These are phyloP conservation scores for Leucocoprinus leucothites DNA, from an alignment of 768 basidiomycete genomes.

Conservation along the genomic window DNA sequence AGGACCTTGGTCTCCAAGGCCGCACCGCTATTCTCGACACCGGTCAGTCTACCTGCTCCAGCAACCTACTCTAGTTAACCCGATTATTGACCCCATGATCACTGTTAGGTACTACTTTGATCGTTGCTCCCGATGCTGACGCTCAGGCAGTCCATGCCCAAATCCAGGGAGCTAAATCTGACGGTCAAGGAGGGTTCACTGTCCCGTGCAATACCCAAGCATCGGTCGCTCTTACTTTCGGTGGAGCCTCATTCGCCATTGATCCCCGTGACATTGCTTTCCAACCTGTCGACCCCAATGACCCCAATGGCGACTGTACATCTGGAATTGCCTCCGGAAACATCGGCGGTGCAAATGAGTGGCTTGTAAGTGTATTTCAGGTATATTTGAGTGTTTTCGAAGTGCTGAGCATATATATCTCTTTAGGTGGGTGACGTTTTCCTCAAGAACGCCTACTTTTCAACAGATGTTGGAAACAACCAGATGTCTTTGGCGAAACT, in stretches of 20 bases:
- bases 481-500: slow-evolving; percentile 31
- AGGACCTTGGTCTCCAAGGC: slow-evolving; percentile 43
- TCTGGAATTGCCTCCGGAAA: slow-evolving; percentile 59
- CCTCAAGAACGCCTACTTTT: slow-evolving; percentile 40
- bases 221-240: slow-evolving; percentile 54
- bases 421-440: slow-evolving; percentile 37
- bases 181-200: slow-evolving; percentile 41
- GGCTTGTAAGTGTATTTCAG: slow-evolving; percentile 53
- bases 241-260: slow-evolving; percentile 56
- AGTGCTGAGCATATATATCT: too few species aligned
- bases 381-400: not conserved
- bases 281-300: slow-evolving; percentile 42
- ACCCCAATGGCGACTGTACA: slow-evolving; percentile 52
- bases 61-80: too few species aligned
- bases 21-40: slow-evolving; percentile 76
- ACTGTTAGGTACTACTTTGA: slow-evolving; percentile 12
- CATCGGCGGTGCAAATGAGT: slow-evolving; percentile 47
- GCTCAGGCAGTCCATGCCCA: slow-evolving; percentile 52
- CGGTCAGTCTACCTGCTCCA: slow-evolving; percentile 20
- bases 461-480: slow-evolving; percentile 31
- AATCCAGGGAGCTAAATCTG: slow-evolving; percentile 52
- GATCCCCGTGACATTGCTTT: slow-evolving; percentile 57
- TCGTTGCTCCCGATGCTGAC: slow-evolving; percentile 31
- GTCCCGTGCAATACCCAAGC: slow-evolving; percentile 64
- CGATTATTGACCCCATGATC: slow-evolving; percentile 10